Evolutionary conservation across 2,329 filamentous ascomycete genomes (phyloP), one percentile per base, ranked within the genome.

Genomic region (Amphichorda felina): DNA sequence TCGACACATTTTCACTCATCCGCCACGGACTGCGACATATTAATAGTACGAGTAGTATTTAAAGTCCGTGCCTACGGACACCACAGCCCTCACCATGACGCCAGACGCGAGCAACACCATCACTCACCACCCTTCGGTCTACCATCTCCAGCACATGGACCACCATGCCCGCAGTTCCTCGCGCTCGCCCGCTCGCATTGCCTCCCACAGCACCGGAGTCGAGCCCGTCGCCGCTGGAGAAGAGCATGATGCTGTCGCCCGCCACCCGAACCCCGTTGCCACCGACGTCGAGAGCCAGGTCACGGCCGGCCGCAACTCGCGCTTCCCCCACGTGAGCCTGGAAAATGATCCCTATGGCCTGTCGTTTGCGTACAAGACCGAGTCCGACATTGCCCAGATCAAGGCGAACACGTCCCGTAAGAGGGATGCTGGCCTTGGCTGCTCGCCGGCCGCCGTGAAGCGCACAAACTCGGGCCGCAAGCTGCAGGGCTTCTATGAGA

Each of bases 291-390:
- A 75, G 51, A 62, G 59, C 43, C 67, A 70, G 45, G 45, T 55
- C 25, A 58, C 57, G 2, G 44, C 50, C 11, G 50, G 50, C 21
- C 45, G 45, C 26, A 48, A 43, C n/a, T 49, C 66, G 30, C 63
- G 64, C 8, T 58, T 72, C 7, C 77, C 79, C 0, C 66, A 65
- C 8, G 73, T 79, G 48, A 73, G 67, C 15, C 56, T 59, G 18
- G 75, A 79, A 44, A 81, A 75, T 49, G 89, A 96, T 48, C 89
- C 89, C 0, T 91, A 86, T 57, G 75, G 79, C 37, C 76, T 96
- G 4, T 76, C 82, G 1, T 72, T 74, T 3, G 77, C 75, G 36
- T 74, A 91, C 55, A 96, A 94, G 62, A 77, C 81, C 15, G 66
- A 76, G 21, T 72, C 70, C 14, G 84, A 95, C 54, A 75, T 95